A percentile compares a stretch with the other conserved stretches of the same genome.
phyloP scores from a whole-genome alignment of 257 asterid species.

The Cinchona pubescens region DNA sequence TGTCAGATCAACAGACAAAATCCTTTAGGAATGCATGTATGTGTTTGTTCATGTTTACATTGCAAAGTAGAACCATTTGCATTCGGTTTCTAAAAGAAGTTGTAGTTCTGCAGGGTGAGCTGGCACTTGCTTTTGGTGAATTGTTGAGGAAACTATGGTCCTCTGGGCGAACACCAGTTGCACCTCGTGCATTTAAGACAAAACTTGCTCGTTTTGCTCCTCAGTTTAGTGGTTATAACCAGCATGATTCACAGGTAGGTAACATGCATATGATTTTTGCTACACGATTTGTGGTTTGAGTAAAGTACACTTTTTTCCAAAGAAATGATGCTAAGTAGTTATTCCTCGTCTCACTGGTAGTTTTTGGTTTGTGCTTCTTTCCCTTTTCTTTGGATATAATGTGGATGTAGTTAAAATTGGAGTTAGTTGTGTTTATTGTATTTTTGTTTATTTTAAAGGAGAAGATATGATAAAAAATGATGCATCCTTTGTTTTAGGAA shows the following conservation, averaged over 20 bases:
- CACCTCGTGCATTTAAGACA: slow-evolving; percentile 89
- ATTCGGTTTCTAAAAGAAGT: slow-evolving; percentile 25
- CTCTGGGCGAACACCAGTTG: slow-evolving; percentile 76
- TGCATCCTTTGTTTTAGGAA: slow-evolving; percentile 42
- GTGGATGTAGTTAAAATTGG: not conserved
- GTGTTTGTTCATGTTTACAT: slow-evolving; percentile 28
- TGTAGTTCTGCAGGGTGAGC: slow-evolving; percentile 82
- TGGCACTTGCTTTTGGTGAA: slow-evolving; percentile 91
- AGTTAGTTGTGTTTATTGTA: not conserved
- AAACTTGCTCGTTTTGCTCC: slow-evolving; percentile 97
- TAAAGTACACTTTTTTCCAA: not conserved
- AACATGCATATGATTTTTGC: not conserved
- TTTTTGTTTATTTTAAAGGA: not conserved
- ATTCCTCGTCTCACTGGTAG: not conserved
- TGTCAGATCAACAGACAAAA: slow-evolving; percentile 82
- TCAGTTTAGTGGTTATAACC: slow-evolving; percentile 97
- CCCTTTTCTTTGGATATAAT: not conserved
- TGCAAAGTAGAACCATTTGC: slow-evolving; percentile 14
- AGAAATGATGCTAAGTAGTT: not conserved
- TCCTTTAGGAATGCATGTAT: slow-evolving; percentile 91
- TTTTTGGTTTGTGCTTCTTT: not conserved
- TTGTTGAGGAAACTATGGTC: slow-evolving; percentile 92
- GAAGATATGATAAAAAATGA: not conserved
- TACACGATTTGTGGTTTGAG: not conserved
- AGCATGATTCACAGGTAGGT: slow-evolving; percentile 94